Evolutionary conservation across 2,329 filamentous ascomycete species (phyloP).

Genomic region (Botryosphaeria agaves): DNA sequence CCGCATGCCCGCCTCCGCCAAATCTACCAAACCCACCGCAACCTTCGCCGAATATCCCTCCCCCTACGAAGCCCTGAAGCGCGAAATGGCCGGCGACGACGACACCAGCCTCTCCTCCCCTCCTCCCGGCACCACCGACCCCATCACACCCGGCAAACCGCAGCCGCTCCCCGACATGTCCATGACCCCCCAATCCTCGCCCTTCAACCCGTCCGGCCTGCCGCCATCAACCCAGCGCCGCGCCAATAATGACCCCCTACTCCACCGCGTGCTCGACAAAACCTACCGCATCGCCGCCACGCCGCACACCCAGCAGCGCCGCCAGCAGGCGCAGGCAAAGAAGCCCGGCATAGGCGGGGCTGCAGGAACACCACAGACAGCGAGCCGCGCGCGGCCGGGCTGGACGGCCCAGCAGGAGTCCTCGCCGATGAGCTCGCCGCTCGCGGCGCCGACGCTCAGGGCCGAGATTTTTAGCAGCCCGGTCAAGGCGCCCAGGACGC

Average conservation of each 20-base stretch:
- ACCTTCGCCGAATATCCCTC: conserved; percentile 50
- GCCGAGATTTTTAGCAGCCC: conserved; percentile 76
- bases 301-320: conserved; percentile 45
- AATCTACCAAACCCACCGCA: conserved; percentile 17
- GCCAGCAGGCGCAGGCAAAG: conserved; percentile 9
- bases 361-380: conserved; percentile 6
- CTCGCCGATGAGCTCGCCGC: conserved; percentile 37
- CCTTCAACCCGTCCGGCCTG: conserved; percentile 28
- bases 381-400: conserved; percentile 3
- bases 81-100: conserved; percentile 39
- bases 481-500: conserved; percentile 47
- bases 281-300: conserved; percentile 90
- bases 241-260: conserved; percentile 50
- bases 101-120: conserved; percentile 14
- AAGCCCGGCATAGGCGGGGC: conserved; percentile 6
- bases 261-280: conserved; percentile 88
- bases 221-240: conserved; percentile 18
- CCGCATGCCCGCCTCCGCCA: conserved; percentile 16
- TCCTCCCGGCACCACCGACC: conserved; percentile 10
- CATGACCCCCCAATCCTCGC: conserved; percentile 26
- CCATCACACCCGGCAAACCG: conserved; percentile 17
- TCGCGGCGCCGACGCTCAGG: conserved; percentile 65
- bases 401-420: conserved; percentile 19
- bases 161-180: conserved; percentile 22
- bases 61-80: conserved; percentile 57